Percentiles rank a stretch among this genome's conserved stretches.
Evolutionary conservation across 1,284 basidiomycete genomes (phyloP).

Genomic region (Somion occarium): DNA sequence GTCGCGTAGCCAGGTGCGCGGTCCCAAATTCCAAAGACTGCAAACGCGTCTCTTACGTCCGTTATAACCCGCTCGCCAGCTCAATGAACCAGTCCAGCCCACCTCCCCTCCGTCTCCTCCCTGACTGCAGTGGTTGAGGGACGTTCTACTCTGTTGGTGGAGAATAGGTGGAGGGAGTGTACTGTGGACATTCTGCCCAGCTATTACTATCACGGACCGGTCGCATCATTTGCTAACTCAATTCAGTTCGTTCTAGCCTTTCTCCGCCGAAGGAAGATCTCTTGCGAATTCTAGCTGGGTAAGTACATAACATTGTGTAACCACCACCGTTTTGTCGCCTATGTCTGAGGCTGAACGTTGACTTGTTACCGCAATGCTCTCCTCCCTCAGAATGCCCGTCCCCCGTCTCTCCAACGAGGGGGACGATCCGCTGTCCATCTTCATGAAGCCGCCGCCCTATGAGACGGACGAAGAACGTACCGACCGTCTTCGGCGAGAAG

Average conservation of each 20-base stretch:
- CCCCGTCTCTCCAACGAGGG: slow-evolving; percentile 9
- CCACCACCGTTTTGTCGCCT: neutral
- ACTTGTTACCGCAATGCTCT: neutral
- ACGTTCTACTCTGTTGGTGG: neutral
- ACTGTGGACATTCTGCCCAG: neutral
- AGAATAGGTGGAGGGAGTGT: neutral
- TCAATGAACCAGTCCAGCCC: neutral
- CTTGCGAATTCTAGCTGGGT: neutral
- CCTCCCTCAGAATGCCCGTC: neutral
- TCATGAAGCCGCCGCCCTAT: slow-evolving; percentile 49
- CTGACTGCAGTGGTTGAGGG: neutral
- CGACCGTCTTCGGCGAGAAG: slow-evolving; percentile 45
- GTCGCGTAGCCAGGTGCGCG: neutral
- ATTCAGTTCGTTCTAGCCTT: neutral
- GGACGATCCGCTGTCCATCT: slow-evolving; percentile 52
- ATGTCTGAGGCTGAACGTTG: neutral
- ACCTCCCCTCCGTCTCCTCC: neutral
- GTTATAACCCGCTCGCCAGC: neutral
- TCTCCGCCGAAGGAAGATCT: neutral
- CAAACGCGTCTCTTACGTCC: neutral
- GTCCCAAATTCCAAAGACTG: neutral
- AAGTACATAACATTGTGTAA: neutral
- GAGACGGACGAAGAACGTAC: slow-evolving; percentile 48
- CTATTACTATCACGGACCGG: neutral
- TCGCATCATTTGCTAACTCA: neutral